phyloP scores from a whole-genome alignment of 345 rosid genomes.

The Aegle marmelos region DNA sequence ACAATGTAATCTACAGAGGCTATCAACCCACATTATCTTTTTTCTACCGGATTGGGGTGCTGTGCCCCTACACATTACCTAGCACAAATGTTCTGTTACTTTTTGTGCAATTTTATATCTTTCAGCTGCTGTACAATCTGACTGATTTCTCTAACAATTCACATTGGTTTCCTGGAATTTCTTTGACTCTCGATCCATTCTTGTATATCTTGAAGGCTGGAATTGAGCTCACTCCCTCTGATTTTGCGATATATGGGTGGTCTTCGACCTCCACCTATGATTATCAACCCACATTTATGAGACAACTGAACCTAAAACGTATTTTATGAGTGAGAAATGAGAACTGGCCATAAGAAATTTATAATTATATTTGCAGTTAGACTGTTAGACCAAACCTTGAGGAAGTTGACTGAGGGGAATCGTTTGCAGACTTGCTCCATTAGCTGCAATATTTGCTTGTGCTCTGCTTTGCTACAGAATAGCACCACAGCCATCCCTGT shows the following conservation, averaged over 20 bases:
- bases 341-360: neutral
- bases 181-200: constrained; percentile 44
- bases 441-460: constrained; percentile 33
- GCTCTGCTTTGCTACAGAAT: constrained; percentile 35
- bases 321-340: neutral
- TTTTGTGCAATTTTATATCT: neutral
- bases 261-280: constrained; percentile 50
- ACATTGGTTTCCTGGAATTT: constrained; percentile 35
- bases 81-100: neutral
- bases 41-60: neutral
- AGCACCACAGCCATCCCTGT: constrained; percentile 53
- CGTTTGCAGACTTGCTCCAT: constrained; percentile 51
- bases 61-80: neutral
- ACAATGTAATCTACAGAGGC: no score
- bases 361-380: neutral
- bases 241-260: constrained; percentile 41
- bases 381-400: constrained; percentile 31
- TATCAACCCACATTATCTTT: no score
- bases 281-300: neutral
- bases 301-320: neutral
- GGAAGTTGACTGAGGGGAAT: constrained; percentile 56
- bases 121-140: constrained; percentile 37
- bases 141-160: constrained; percentile 40
- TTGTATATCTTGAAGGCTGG: constrained; percentile 54
- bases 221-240: constrained; percentile 34